Percentiles rank a stretch among this genome's conserved stretches.
phyloP scores from a whole-genome alignment of 768 basidiomycete genomes.

The Panus rudis region DNA sequence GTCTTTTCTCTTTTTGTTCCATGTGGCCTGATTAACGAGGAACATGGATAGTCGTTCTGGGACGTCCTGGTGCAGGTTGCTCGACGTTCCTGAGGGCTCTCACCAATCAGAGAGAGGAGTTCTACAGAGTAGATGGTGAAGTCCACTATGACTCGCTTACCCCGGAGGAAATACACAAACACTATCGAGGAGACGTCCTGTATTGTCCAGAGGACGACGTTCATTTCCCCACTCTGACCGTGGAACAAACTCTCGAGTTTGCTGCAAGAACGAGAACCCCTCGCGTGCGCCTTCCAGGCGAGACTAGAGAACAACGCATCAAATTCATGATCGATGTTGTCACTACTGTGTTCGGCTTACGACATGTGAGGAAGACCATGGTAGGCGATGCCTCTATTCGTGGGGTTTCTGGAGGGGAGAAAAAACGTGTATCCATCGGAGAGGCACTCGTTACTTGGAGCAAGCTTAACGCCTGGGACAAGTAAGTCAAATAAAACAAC shows the following conservation, averaged over 20 bases:
- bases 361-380: conserved; percentile 62
- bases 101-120: conserved; percentile 70
- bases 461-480: conserved; percentile 70
- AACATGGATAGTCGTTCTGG: conserved; percentile 63
- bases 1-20: neutral
- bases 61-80: conserved; percentile 84
- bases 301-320: conserved; percentile 38
- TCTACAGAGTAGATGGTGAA: conserved; percentile 58
- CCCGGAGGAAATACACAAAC: conserved; percentile 52
- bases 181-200: conserved; percentile 73
- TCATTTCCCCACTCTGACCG: conserved; percentile 80
- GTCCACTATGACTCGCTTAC: conserved; percentile 73
- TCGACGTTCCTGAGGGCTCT: conserved; percentile 77
- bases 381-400: conserved; percentile 74
- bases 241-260: conserved; percentile 67
- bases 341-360: conserved; percentile 71
- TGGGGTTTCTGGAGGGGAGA: conserved; percentile 69
- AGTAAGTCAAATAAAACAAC: conserved; percentile 29
- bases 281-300: conserved; percentile 37
- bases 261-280: conserved; percentile 69
- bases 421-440: conserved; percentile 73
- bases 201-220: conserved; percentile 84
- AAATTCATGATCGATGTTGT: conserved; percentile 43
- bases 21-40: neutral
- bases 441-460: conserved; percentile 62